Evolutionary conservation across 495 filamentous ascomycete species (phyloP), one percentile per base, ranked within the genome.

Genomic region (Penicillium silybi): DNA sequence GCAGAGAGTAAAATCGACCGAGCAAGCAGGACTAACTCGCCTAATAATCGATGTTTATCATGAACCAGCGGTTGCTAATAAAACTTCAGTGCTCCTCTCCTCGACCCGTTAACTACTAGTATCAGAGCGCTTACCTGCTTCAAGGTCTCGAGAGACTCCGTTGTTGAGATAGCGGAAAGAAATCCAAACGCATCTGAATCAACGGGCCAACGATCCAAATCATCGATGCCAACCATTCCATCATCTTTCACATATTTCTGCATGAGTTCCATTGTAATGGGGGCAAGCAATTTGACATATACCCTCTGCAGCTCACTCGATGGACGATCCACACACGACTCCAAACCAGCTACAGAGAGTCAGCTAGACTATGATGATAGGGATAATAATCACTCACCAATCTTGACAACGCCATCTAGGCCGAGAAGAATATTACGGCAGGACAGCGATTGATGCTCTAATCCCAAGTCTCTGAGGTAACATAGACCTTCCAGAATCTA

Each of bases 201-300:
- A 15, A 61, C 55, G 50, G 59, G 64, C 62, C 56, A 69, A 20
- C 63, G 54, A 55, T 65, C 20, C 29, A 68, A 23, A 59, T 70
- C 54, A 47, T 70, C 65, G 4, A 73, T 42, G 1, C 65, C 65
- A 15, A 66, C 56, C 17, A 62, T 48, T 10, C 62, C 61, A 51
- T 69, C 65, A 7, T 68, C 63, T 54, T 71, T 73, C 19, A 34
- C 44, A 56, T 67, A 71, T 46, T 68, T 70, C 57, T 71, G 57
- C 60, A 73, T 73, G 11, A 70, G 44, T 57, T 66, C 61, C 62
- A 66, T 69, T 8, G 52, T 59, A 13, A 69, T 68, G 20, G 41
- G 53, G 7, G 56, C 43, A 4, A 71, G 44, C 15, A 41, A 39
- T 50, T 53, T 57, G n/a, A 68, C 52, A 46, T 55, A 50, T 17